A percentile compares a stretch with the other conserved stretches of the same genome.
phyloP scores from a whole-genome alignment of 2,329 filamentous ascomycete genomes.

The Xylariaceae sp. region DNA sequence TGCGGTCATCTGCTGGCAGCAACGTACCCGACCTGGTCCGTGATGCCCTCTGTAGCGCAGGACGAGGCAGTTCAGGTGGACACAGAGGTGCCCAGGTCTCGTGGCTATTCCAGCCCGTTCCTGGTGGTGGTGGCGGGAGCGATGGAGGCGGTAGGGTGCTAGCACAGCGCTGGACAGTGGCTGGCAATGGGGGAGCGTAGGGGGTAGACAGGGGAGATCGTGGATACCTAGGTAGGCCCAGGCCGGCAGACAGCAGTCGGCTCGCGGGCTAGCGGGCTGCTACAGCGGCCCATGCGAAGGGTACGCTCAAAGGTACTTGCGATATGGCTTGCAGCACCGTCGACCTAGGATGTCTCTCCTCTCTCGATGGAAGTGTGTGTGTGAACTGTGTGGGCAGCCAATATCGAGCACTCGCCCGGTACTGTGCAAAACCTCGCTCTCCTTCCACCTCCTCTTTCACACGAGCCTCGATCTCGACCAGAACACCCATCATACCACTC shows the following conservation, averaged over 20 bases:
- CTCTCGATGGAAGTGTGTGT: too few relatives aligned
- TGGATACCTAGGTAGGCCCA: too few relatives aligned
- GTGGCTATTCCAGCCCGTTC: slow-evolving; percentile 2
- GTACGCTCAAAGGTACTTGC: slow-evolving; percentile 12
- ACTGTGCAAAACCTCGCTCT: slow-evolving; percentile 34
- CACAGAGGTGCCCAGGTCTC: slow-evolving; percentile 7
- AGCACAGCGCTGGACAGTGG: slow-evolving; percentile 9
- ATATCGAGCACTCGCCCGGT: slow-evolving; percentile 28
- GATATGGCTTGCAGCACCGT: slow-evolving; percentile 22
- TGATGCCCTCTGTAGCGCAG: too few relatives aligned
- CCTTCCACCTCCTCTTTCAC: slow-evolving; percentile 34
- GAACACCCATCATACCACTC: slow-evolving; percentile 25
- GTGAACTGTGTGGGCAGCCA: slow-evolving; percentile 25
- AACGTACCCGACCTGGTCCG: too few relatives aligned
- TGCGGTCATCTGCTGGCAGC: too few relatives aligned
- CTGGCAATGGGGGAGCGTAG: slow-evolving; percentile 11
- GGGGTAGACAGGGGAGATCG: background rate
- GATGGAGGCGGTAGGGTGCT: background rate
- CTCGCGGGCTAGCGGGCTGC: too few relatives aligned
- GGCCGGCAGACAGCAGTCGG: too few relatives aligned
- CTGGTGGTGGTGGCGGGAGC: slow-evolving; percentile 5
- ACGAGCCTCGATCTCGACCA: slow-evolving; percentile 19
- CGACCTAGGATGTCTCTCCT: slow-evolving; percentile 11
- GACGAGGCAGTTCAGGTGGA: background rate
- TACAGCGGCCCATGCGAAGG: too few relatives aligned